Conservation (phyloP, 305 asterid genomes). For the Fraxinus platypoda region DNA sequence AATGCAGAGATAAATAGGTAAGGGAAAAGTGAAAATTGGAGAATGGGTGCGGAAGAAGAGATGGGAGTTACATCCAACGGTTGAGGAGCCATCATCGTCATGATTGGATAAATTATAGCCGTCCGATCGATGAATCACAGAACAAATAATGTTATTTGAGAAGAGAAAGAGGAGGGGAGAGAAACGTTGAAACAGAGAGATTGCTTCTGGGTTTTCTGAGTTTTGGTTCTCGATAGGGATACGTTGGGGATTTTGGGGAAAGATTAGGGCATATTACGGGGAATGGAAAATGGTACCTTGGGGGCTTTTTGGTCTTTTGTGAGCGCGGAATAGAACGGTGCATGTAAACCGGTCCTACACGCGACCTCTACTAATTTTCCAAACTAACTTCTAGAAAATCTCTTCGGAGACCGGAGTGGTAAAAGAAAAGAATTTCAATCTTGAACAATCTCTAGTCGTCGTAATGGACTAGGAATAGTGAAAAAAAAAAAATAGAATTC, state of each 20-base stretch:
- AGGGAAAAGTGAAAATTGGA: background rate
- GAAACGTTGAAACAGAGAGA: background rate
- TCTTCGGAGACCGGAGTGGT: background rate
- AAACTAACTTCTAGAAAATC: background rate
- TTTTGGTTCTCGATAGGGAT: background rate
- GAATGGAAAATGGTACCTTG: background rate
- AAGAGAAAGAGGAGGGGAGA: background rate
- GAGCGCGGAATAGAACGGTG: background rate
- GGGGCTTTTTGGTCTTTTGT: background rate
- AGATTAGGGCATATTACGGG: background rate
- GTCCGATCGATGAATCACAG: constrained; percentile 1
- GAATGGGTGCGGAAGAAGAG: background rate
- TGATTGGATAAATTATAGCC: background rate
- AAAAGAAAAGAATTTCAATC: background rate
- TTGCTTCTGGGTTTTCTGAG: background rate
- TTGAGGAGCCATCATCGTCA: constrained; percentile 7
- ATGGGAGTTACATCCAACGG: background rate
- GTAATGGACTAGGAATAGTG: background rate
- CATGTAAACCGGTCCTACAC: background rate
- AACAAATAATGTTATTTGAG: background rate
- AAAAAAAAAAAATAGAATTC: background rate
- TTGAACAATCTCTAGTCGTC: background rate
- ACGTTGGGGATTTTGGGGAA: background rate
- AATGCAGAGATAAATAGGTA: background rate
- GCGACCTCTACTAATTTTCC: background rate